Base-by-base conservation (phyloP, 1,284 basidiomycete genomes). In the Mycena sp. region DNA sequence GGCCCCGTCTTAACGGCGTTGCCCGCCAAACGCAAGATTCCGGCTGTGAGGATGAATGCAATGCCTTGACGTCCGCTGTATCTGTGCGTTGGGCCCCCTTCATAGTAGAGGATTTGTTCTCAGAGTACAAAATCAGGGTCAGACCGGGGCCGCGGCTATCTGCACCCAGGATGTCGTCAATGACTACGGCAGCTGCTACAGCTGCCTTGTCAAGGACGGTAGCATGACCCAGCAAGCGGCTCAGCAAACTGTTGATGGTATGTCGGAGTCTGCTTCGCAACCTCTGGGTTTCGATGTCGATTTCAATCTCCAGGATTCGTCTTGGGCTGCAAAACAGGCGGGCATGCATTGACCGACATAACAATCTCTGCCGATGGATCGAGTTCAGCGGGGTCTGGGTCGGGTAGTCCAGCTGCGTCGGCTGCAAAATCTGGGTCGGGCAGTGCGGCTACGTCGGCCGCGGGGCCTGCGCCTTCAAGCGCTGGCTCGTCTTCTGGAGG, bases 171-270 rank as follows among this genome's bases (percentile, higher is more conserved):
- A 46, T 23, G 23, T 60, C 3, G 30, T 19, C 23, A 41, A n/a
- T 28, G n/a, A 60, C 14, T 60, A 60, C 37, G 26, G 4, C 19
- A 19, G 35, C 0, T 60, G 58, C 35, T 60, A 60, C 44, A 17
- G 17, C 44, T 60, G 58, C 35, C 25, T 53, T 10, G 51, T 54
- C 9, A 40, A 59, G 30, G 16, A 6, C 21, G n/a, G 0, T 1
- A 43, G 5, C 1, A n/a, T 43, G 19, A n/a, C 58, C n/a, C 32
- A 46, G 21, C 3, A 2, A 2, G 32, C 17, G 2, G 58, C 51
- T 3, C 58, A 60, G 35, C 6, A 38, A 4, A 11, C 29, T n/a
- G 6, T 60, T 2, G 44, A 60, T 19, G 35, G 58, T 60, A 32
- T 16, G 50, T n/a, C n/a, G n/a, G n/a, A n/a, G n/a, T n/a, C n/a